Conservation (phyloP, 306 rosid genomes). For the Vicia villosa region DNA sequence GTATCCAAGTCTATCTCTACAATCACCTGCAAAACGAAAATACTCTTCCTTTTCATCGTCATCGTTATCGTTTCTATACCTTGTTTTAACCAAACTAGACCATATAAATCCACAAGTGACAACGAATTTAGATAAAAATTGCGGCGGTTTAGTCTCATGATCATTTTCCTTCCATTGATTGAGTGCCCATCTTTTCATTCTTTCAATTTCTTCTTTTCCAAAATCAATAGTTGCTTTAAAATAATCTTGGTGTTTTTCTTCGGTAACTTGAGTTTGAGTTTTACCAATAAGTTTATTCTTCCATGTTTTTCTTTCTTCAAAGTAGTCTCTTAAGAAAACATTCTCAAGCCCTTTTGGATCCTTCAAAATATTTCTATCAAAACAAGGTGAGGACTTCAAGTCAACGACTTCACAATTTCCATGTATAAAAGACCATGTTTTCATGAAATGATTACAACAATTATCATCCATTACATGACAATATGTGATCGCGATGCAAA, state of each 20-base stretch:
- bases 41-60: constrained; percentile 33
- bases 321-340: constrained; percentile 43
- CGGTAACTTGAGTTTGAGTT: constrained; percentile 7
- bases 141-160: neutral
- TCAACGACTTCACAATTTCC: neutral
- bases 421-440: constrained; percentile 39
- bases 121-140: constrained; percentile 37
- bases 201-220: constrained; percentile 27
- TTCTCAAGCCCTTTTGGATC: constrained; percentile 32
- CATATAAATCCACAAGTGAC: constrained; percentile 42
- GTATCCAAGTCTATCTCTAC: constrained; percentile 38
- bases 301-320: constrained; percentile 36
- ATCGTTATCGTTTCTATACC: constrained; percentile 7
- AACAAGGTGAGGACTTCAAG: constrained; percentile 15
- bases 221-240: constrained; percentile 37
- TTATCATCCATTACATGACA: constrained; percentile 45
- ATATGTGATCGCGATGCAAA: constrained; percentile 50
- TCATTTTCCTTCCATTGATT: constrained; percentile 9
- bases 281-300: constrained; percentile 12
- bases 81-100: constrained; percentile 35
- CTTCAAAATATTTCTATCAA: constrained; percentile 37
- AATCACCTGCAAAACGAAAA: constrained; percentile 46
- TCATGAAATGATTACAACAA: constrained; percentile 44
- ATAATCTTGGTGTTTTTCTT: neutral
- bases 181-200: constrained; percentile 16